Conservation (phyloP, 495 filamentous ascomycete species). For the Pyrenula massariospora region DNA sequence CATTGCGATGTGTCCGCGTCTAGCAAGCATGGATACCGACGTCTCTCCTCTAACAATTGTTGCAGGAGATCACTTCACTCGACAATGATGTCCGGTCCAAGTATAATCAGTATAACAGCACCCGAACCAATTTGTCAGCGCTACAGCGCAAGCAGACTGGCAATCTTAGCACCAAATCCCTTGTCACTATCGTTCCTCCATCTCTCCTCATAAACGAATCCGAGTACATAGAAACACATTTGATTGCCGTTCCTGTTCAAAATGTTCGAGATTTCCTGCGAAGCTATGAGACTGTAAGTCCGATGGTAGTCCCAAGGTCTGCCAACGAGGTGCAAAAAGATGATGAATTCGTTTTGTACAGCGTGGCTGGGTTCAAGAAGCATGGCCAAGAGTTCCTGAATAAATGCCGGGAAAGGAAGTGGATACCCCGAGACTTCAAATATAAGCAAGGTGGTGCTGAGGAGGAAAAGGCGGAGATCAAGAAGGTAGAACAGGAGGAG, state of each 20-base stretch:
- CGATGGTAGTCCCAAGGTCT: slow-evolving; percentile 84
- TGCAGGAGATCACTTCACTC: slow-evolving; percentile 69
- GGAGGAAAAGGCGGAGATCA: slow-evolving; percentile 74
- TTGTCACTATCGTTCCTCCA: slow-evolving; percentile 76
- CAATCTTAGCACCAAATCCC: slow-evolving; percentile 87
- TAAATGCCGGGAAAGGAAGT: slow-evolving; percentile 80
- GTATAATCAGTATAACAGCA: slow-evolving; percentile 81
- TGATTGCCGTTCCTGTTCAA: slow-evolving; percentile 72
- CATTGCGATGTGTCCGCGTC: too few species aligned
- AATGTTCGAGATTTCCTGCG: slow-evolving; percentile 76
- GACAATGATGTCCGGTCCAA: slow-evolving; percentile 93
- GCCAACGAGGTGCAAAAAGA: slow-evolving; percentile 65
- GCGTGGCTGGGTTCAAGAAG: slow-evolving; percentile 90
- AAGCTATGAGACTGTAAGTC: slow-evolving; percentile 74
- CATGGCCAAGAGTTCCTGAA: slow-evolving; percentile 72
- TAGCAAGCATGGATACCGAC: neutral
- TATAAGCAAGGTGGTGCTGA: slow-evolving; percentile 82
- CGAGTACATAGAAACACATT: slow-evolving; percentile 92
- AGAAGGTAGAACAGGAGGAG: slow-evolving; percentile 67
- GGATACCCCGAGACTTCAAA: slow-evolving; percentile 89
- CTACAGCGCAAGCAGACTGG: slow-evolving; percentile 84
- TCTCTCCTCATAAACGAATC: slow-evolving; percentile 70
- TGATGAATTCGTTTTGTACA: slow-evolving; percentile 77
- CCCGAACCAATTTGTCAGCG: slow-evolving; percentile 67
- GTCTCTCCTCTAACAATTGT: neutral